Conservation (phyloP, 164 flowering plant species). For the Macadamia tetraphylla region DNA sequence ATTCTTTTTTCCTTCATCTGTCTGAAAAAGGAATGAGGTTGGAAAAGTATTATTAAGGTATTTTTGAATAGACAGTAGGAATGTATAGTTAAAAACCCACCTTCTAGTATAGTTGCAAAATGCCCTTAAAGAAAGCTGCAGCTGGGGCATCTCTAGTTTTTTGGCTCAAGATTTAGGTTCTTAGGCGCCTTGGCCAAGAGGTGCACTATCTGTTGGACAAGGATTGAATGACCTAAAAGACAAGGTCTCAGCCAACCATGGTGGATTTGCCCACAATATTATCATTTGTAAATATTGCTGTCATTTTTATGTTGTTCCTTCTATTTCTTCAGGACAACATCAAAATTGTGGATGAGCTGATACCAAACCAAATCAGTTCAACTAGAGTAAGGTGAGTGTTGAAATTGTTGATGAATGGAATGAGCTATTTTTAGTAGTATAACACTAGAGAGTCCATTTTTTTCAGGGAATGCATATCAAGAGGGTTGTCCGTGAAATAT, state of each 20-base stretch:
- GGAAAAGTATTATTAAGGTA: not conserved
- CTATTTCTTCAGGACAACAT: slow-evolving; percentile 52
- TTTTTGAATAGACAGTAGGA: too few species aligned
- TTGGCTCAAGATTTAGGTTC: too few species aligned
- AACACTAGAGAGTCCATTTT: not conserved
- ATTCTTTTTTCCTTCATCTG: not conserved
- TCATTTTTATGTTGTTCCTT: not conserved
- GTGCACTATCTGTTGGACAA: too few species aligned
- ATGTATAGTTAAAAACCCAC: too few species aligned
- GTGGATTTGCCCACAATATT: not conserved
- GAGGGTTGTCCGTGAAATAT: slow-evolving; percentile 66
- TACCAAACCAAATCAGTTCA: slow-evolving; percentile 89
- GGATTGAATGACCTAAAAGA: too few species aligned
- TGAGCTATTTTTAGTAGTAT: not conserved
- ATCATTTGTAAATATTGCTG: not conserved
- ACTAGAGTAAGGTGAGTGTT: slow-evolving; percentile 62
- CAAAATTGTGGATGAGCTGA: slow-evolving; percentile 63
- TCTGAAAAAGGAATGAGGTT: not conserved
- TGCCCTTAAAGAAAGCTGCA: too few species aligned
- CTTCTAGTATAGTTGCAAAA: too few species aligned
- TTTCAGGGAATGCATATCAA: slow-evolving; percentile 70
- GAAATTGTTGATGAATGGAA: not conserved
- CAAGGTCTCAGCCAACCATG: not conserved
- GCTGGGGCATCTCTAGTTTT: too few species aligned
- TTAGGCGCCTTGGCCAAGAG: too few species aligned